These are phyloP conservation scores for Nepenthes alata DNA, from an alignment of 179 eudicot genomes.

Conservation along the genomic window DNA sequence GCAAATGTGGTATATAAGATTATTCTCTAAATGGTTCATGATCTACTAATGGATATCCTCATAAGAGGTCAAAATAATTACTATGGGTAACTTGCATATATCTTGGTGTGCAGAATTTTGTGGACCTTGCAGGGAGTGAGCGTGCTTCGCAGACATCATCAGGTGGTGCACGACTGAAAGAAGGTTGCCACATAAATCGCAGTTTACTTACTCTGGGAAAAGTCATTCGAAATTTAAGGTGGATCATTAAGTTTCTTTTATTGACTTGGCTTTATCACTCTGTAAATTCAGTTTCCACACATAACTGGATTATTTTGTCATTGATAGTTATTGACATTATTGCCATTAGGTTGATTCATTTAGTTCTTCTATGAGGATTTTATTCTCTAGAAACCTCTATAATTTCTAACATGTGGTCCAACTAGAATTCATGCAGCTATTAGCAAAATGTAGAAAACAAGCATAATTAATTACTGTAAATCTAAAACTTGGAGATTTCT, in stretches of 20 bases:
- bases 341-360: neutral
- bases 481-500: no score
- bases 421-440: no score
- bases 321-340: no score
- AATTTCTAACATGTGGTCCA: no score
- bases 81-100: neutral
- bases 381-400: no score
- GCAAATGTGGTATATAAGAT: constrained; percentile 61
- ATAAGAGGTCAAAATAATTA: neutral
- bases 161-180: constrained; percentile 70
- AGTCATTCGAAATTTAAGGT: constrained; percentile 79
- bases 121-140: constrained; percentile 96
- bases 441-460: no score
- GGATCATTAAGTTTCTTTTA: neutral
- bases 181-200: constrained; percentile 83
- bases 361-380: neutral
- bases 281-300: neutral
- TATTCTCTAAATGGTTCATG: neutral
- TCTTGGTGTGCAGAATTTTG: constrained; percentile 52
- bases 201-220: constrained; percentile 86
- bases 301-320: neutral
- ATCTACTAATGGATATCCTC: neutral
- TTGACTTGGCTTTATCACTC: neutral
- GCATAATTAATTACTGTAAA: no score
- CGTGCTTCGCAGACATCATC: constrained; percentile 78